Percentiles rank a stretch among this genome's conserved stretches.
Conservation (phyloP, 2,329 filamentous ascomycete genomes). For the Penicillium sclerotigenum region DNA sequence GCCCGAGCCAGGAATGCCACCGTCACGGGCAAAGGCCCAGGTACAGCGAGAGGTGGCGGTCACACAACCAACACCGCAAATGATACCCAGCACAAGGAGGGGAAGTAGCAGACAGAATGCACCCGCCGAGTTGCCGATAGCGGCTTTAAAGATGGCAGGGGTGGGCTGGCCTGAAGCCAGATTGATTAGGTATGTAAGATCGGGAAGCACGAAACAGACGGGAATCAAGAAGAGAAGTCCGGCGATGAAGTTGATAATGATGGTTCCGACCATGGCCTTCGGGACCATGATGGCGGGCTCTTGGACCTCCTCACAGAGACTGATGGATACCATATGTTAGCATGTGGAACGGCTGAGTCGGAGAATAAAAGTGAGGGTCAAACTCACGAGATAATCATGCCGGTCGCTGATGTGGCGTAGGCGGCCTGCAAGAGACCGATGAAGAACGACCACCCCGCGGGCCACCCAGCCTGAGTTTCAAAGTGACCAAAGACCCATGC, state of each 20-base stretch:
- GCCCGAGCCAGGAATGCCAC: conserved; percentile 65
- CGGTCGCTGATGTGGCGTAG: conserved; percentile 66
- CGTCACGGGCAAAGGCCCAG: conserved; percentile 70
- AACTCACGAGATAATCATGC: conserved; percentile 74
- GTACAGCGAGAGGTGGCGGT: conserved; percentile 70
- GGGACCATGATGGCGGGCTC: conserved; percentile 63
- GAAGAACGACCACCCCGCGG: conserved; percentile 67
- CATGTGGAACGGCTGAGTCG: background rate
- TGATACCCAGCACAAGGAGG: conserved; percentile 67
- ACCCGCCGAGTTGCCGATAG: conserved; percentile 66
- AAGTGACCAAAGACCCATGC: conserved; percentile 54
- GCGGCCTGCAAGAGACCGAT: conserved; percentile 64
- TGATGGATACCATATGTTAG: conserved; percentile 9
- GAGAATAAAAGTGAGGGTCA: background rate
- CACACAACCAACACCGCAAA: conserved; percentile 66
- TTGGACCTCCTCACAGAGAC: conserved; percentile 68
- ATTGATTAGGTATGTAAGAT: conserved; percentile 58
- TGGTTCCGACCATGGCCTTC: conserved; percentile 65
- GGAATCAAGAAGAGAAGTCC: conserved; percentile 67
- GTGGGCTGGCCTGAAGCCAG: conserved; percentile 71
- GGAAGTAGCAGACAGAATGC: conserved; percentile 69
- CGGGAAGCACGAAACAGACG: conserved; percentile 69
- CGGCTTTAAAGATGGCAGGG: conserved; percentile 68
- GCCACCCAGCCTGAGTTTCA: conserved; percentile 67
- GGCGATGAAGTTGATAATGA: conserved; percentile 62